Base-by-base conservation (phyloP, 2,329 filamentous ascomycete species). In the Cordyceps tenuipes region DNA sequence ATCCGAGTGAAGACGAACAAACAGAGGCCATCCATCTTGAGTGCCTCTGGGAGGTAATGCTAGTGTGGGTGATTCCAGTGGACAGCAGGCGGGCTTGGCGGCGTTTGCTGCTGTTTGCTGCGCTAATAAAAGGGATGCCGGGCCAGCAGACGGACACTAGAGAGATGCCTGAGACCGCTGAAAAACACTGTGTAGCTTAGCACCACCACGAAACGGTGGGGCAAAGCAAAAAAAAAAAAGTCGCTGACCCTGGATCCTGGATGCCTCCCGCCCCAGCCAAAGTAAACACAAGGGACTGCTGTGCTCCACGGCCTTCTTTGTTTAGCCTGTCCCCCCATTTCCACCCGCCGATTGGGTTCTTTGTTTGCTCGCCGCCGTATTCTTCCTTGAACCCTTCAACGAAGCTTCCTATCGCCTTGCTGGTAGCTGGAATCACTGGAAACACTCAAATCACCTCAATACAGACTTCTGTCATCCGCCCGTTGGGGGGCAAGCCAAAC, bases 401-500 rank as follows among this genome's bases (percentile, higher is more conserved):
- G 9, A n/a, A 39, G 31, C 26, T 23, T 57, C 48, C 15, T 39
- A 8, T 46, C 36, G 29, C 26, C 48, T 26, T 23, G 12, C 26
- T 26, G n/a, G 12, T 31, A 47, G 26, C 29, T 19, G 46, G 10
- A 17, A 49, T 34, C 7, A 17, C 21, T 17, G 15, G 10, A 53
- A 50, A 31, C 23, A 2, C 3, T 3, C 21, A 43, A n/a, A 49
- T 43, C 36, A 13, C 29, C 47, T 26, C 29, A 6, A 13, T 21
- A 21, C 31, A 47, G 57, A 15, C 19, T n/a, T 46, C n/a, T 41
- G 29, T n/a, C n/a, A 60, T 60, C 57, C 57, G 57, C 57, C 57
- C 57, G 57, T 54, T 21, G 50, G 57, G n/a, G n/a, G 57, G 57
- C 57, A 60, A 54, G 23, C 57, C 47, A 52, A 47, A 59, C 43